Evolutionary conservation across 2,329 filamentous ascomycete genomes (phyloP).

Genomic region (Stachybotrys chlorohalonatus): DNA sequence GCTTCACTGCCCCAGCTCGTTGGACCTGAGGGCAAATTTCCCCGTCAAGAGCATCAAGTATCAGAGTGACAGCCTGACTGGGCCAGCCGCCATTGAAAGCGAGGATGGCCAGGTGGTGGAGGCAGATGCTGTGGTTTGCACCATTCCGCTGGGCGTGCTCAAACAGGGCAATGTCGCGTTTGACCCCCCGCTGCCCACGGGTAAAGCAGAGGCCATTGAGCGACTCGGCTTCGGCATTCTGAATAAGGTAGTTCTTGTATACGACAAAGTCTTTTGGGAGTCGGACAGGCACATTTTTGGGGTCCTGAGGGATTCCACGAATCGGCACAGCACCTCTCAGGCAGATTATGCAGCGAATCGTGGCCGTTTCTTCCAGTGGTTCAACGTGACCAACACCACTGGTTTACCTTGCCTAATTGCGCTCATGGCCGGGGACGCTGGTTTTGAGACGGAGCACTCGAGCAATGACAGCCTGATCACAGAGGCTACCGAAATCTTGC

Average conservation of each 20-base stretch:
- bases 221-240: conserved; percentile 87
- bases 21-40: conserved; percentile 69
- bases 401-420: conserved; percentile 83
- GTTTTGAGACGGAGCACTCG: conserved; percentile 73
- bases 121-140: conserved; percentile 87
- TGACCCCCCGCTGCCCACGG: conserved; percentile 77
- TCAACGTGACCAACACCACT: conserved; percentile 86
- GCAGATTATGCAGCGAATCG: conserved; percentile 69
- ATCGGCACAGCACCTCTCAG: conserved; percentile 63
- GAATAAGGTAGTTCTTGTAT: conserved; percentile 92
- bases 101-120: conserved; percentile 68
- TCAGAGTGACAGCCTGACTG: conserved; percentile 37
- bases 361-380: conserved; percentile 96
- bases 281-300: conserved; percentile 86
- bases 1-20: conserved; percentile 62
- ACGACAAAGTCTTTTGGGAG: conserved; percentile 87
- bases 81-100: conserved; percentile 57
- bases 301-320: conserved; percentile 66
- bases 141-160: conserved; percentile 81
- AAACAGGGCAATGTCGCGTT: conserved; percentile 80
- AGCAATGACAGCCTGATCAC: conserved; percentile 66
- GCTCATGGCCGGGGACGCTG: conserved; percentile 92
- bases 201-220: conserved; percentile 73
- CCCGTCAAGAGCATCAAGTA: conserved; percentile 64
- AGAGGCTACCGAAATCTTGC: conserved; percentile 73